Evolutionary conservation across 441 rosid species (phyloP).

Genomic region (Erodium texanum): DNA sequence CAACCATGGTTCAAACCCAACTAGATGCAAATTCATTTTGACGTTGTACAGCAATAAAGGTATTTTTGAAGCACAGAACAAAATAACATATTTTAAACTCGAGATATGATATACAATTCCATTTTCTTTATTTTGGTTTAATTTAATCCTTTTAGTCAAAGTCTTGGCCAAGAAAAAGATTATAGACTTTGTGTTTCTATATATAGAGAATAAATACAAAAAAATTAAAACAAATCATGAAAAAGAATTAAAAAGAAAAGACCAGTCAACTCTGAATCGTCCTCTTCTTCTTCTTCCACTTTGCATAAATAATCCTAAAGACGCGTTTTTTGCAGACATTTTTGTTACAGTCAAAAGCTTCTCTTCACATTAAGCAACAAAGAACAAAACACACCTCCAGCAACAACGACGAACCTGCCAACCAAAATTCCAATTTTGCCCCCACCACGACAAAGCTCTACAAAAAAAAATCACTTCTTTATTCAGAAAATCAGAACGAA

Average conservation of each 20-base stretch:
- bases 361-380: background rate
- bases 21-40: no score
- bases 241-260: background rate
- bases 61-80: no score
- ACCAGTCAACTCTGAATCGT: slow-evolving; percentile 38
- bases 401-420: background rate
- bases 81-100: no score
- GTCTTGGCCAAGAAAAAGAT: slow-evolving; percentile 1
- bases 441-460: no score
- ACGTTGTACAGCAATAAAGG: no score
- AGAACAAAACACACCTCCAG: no score
- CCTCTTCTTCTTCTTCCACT: background rate
- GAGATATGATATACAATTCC: no score
- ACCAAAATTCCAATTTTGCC: background rate
- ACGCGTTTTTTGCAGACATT: slow-evolving; percentile 47
- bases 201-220: background rate
- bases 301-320: slow-evolving; percentile 13
- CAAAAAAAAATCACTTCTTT: no score
- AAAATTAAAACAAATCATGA: background rate
- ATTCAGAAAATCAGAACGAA: no score
- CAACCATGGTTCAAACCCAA: no score
- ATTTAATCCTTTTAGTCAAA: background rate
- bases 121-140: no score
- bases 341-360: slow-evolving; percentile 14
- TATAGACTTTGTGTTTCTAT: background rate